phyloP scores from a whole-genome alignment of 23 red algal species.

The Chondrus crispus region DNA sequence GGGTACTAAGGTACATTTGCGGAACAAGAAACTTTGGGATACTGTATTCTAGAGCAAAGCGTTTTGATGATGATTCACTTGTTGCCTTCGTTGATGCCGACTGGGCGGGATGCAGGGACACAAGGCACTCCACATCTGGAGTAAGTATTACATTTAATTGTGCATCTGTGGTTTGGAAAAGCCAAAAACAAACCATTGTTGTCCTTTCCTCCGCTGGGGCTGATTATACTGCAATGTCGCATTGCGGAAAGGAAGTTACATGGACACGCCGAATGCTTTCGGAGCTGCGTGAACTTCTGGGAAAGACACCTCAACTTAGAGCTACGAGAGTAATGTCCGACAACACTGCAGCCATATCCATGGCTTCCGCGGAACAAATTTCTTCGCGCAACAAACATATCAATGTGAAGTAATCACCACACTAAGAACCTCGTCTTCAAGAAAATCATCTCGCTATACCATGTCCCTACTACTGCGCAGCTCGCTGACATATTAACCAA shows the following conservation, averaged over 20 bases:
- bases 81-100: conserved; percentile 33
- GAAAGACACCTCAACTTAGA: neutral
- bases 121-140: neutral
- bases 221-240: conserved; percentile 2
- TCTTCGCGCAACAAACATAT: conserved; percentile 20
- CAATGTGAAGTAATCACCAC: neutral
- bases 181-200: neutral
- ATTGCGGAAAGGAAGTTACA: neutral
- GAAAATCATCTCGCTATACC: too few relatives aligned
- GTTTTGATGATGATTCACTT: too few relatives aligned
- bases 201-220: conserved; percentile 1
- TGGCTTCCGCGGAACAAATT: too few relatives aligned
- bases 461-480: too few relatives aligned
- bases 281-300: neutral
- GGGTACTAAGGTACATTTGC: too few relatives aligned
- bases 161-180: neutral
- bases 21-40: too few relatives aligned
- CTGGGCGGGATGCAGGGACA: conserved; percentile 8
- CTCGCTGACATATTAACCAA: too few relatives aligned
- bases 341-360: neutral
- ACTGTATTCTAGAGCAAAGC: too few relatives aligned
- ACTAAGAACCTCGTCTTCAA: too few relatives aligned
- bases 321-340: neutral
- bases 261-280: neutral
- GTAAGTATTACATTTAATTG: neutral